Base-by-base conservation (phyloP, 306 rosid genomes). In the Prunus mongolica region DNA sequence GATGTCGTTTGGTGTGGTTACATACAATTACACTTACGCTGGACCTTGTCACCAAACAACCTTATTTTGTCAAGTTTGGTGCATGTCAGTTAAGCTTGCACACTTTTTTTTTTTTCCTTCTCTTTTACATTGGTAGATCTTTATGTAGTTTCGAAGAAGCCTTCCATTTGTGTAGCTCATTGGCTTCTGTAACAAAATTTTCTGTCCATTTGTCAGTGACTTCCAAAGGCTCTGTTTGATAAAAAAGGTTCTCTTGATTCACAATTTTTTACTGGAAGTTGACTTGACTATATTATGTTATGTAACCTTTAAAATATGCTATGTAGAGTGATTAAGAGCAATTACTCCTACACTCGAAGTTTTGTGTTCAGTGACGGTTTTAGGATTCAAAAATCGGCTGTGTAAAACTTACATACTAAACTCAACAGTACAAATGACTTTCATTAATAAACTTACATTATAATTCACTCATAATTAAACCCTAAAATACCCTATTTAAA, bases 331-430 rank as follows among this genome's bases (percentile, higher is more conserved):
- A 34, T 34, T 34, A 34, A 34, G 8, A 34, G 41, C 8, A 34
- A 2, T 34, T 34, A 34, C 8, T 34, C 1, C 0, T 34, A 1
- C 41, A 34, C 41, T 34, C 8, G 1, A 34, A 34, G 2, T 34
- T 5, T 0, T 5, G 41, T 34, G 41, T 6, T 34, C 0, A 1
- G 8, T 5, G 41, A 34, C 0, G 2, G 7, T 34, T 5, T 34
- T 0, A 6, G 1, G 8, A 34, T 34, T 34, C 8, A 34, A 5
- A 34, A 34, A 0, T 34, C 8, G 2, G 2, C 0, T 34, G 0
- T 34, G 8, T 0, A 34, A 34, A 34, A 34, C 8, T 34, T 34
- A 34, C 8, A 34, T 34, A 34, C 41, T 34, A 34, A 34, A 6
- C 0, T 34, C 8, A 5, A 32, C 0, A 1, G 1, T 5, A 32